Evolutionary conservation across 345 rosid genomes (phyloP), one percentile per base, ranked within the genome.

Genomic region (Eucalyptus shirleyi): DNA sequence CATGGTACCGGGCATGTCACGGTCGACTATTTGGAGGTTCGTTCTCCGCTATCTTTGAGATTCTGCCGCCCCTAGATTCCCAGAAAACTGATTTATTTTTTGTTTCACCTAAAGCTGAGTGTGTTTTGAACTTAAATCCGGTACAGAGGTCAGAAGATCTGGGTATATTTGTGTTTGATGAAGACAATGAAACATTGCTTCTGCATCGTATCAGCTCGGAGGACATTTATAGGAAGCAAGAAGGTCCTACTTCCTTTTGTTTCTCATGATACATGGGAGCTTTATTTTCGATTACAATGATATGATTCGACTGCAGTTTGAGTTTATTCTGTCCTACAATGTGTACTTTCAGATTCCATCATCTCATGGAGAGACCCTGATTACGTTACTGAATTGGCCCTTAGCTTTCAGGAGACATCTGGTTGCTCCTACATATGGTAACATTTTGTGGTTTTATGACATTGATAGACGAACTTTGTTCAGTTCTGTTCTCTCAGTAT

Each of bases 361-460:
- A 98, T 98, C 91, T 96, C 99, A 34, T 98, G 99, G 99, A 96
- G 97, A 95, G 99, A 98, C 90, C 97, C 98, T 19, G 99, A 97
- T 42, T 94, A 90, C 88, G 93, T 95, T 87, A 94, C 98, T 26
- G 99, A 98, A 92, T 91, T 98, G 93, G 99, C 99, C 50, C 95
- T 97, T 90, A 97, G 99, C 92, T 98, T 98, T 92, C 99, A 98
- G 92, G 99, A 98, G 93, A 93, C 95, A 62, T 92, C 96, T 12
- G 99, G 99, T 80, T 98, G 99, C 93, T 93, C 99, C 67, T 98
- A 95, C 86, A 95, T 98, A 91, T 98, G 99, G 98, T 96, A 92
- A 81, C 21, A 32, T 47, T 30, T 91, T 65, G 59, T 86, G 88
- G 30, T 77, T 47, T 69, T 72, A 40, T 82, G 86, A n/a, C 34